Evolutionary conservation across 2,329 filamentous ascomycete genomes (phyloP).

Genomic region (Aureobasidium subglaciale): DNA sequence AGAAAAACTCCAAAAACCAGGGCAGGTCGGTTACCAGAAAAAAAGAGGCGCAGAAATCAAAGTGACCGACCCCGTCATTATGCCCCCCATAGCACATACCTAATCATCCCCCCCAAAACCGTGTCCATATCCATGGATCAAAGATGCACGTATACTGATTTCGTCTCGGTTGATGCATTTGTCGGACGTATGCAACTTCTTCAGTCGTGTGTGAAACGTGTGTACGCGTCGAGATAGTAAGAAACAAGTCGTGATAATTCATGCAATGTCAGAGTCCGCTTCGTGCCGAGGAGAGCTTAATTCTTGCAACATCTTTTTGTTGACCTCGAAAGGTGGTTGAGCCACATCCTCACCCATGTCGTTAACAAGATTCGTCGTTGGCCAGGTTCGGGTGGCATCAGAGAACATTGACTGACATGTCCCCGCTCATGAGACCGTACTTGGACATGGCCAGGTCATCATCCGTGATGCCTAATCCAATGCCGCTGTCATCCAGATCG

Average conservation of each 20-base stretch:
- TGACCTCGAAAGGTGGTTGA: not conserved
- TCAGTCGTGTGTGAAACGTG: slow-evolving; percentile 3
- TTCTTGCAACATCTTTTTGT: not conserved
- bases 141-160: slow-evolving; percentile 5
- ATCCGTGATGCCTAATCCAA: slow-evolving; percentile 31
- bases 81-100: not conserved
- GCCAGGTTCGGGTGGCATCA: not conserved
- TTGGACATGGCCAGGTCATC: slow-evolving; percentile 24
- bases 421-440: slow-evolving; percentile 13
- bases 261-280: slow-evolving; percentile 4
- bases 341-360: not conserved
- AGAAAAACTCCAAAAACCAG: not conserved
- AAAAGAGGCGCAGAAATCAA: not conserved
- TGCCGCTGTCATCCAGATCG: slow-evolving; percentile 33
- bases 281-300: not conserved
- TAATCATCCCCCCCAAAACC: not conserved
- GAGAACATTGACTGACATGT: slow-evolving; percentile 10
- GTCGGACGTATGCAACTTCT: slow-evolving; percentile 6
- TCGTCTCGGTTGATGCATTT: not conserved
- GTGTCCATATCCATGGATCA: slow-evolving; percentile 11
- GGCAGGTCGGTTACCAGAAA: slow-evolving; percentile 4
- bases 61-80: slow-evolving; percentile 8
- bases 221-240: slow-evolving; percentile 5
- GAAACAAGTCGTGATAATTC: slow-evolving; percentile 12
- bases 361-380: not conserved